These are phyloP conservation scores for Bacterosira constricta DNA, from an alignment of 108 stramenopile species.

Conservation along the genomic window DNA sequence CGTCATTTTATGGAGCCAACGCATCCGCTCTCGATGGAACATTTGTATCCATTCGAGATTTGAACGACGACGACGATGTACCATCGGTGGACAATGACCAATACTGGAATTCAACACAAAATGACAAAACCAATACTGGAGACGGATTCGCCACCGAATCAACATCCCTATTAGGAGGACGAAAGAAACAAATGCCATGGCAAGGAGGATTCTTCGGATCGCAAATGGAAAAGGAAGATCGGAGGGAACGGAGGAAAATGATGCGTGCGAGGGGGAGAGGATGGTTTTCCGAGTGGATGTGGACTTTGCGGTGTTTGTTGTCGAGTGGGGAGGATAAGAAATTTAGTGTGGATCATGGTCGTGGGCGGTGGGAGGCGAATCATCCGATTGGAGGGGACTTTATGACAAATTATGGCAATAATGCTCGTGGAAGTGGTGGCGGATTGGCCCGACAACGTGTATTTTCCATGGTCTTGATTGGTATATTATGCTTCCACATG, in stretches of 20 bases:
- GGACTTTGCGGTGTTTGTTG: constrained; percentile 7
- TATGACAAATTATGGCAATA: not conserved
- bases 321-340: not conserved
- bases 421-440: not conserved
- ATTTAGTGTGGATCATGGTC: not conserved
- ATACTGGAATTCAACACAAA: constrained; percentile 16
- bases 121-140: not conserved
- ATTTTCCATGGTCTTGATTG: constrained; percentile 25
- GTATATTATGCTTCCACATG: constrained; percentile 39
- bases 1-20: constrained; percentile 46
- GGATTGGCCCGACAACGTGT: constrained; percentile 7
- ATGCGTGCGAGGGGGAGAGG: constrained; percentile 14
- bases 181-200: constrained; percentile 31
- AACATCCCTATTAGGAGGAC: constrained; percentile 27
- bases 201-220: constrained; percentile 49
- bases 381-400: constrained; percentile 39
- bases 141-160: constrained; percentile 42
- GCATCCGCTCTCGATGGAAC: constrained; percentile 45
- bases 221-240: constrained; percentile 50
- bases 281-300: constrained; percentile 28
- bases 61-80: constrained; percentile 51
- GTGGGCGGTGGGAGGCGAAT: constrained; percentile 13
- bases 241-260: constrained; percentile 36
- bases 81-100: constrained; percentile 40
- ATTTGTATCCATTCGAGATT: constrained; percentile 49